Evolutionary conservation across 441 rosid species (phyloP), one percentile per base, ranked within the genome.

Genomic region (Capsella rubella): DNA sequence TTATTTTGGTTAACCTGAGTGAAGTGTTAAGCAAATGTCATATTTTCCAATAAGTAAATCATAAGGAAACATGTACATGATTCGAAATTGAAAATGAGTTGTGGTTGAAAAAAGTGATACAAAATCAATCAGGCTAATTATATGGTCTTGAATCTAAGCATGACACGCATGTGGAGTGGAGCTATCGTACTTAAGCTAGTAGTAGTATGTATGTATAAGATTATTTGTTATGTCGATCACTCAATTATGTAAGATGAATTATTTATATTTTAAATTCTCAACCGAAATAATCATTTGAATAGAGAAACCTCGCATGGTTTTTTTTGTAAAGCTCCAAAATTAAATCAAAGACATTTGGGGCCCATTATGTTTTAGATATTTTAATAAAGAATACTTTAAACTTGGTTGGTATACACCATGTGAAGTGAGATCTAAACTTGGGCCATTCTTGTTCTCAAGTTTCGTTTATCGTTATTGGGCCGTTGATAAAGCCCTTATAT

Each of bases 121-220:
- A 29, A 75, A 67, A 45, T 21, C 11, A n/a, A 68, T 39, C 43
- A 61, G 58, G 37, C 52, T 69, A 54, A 50, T 55, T 21, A 70
- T 56, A 39, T 21, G 34, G 6, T 57, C 28, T 56, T 21, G 53
- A 49, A 47, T 69, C 4, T 47, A 70, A 70, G 63, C 72, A 32
- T 70, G 80, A 50, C 63, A 56, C 56, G 67, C 56, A 16, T 70
- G 79, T 55, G 25, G 71, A 49, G 32, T 70, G 47, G 59, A 70
- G 27, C 67, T 64, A 57, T 76, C 75, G 56, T 50, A 63, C 27
- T 75, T 62, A 37, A 52, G 15, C 43, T 54, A 53, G 18, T 68
- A 42, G 25, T 21, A 21, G 25, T 21, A 21, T n/a, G 25, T 21
- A 1, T 45, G 27, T 43, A 28, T 37, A n/a, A 21, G 31, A 32